These are phyloP conservation scores for Scedosporium dehoogii DNA, from an alignment of 2,329 filamentous ascomycete species.

Conservation along the genomic window DNA sequence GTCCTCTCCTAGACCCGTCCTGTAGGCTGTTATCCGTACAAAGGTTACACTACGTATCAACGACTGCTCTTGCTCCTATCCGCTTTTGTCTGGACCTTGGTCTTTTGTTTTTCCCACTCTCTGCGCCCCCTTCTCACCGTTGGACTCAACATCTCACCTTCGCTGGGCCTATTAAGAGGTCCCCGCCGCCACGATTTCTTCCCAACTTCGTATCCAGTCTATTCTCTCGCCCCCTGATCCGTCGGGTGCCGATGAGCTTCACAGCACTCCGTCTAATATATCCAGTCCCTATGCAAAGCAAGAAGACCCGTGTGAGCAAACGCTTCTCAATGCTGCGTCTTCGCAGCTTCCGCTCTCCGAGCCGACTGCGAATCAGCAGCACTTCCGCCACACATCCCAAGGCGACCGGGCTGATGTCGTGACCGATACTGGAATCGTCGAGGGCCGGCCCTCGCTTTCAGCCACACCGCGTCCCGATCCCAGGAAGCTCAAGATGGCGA, in stretches of 20 bases:
- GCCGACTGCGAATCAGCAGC: not conserved
- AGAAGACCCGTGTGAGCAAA: not conserved
- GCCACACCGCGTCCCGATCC: not conserved
- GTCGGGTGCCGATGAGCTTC: slow-evolving; percentile 27
- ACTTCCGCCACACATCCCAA: not conserved
- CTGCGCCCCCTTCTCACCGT: not conserved
- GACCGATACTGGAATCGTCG: not conserved
- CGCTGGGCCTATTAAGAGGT: slow-evolving; percentile 12
- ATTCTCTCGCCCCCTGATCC: slow-evolving; percentile 36
- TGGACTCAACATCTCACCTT: not conserved
- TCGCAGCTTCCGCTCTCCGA: not conserved
- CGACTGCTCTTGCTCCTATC: too few species aligned
- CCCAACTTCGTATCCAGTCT: slow-evolving; percentile 39
- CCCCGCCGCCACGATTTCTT: slow-evolving; percentile 38
- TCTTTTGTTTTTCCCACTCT: not conserved
- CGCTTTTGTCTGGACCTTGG: not conserved
- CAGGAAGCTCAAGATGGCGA: slow-evolving; percentile 13
- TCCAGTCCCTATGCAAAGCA: slow-evolving; percentile 4
- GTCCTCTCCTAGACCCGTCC: not conserved
- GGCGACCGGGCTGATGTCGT: not conserved
- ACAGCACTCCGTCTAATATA: slow-evolving; percentile 10
- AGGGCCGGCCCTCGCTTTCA: not conserved
- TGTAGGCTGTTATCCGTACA: not conserved
- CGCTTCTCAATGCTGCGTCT: not conserved
- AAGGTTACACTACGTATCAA: not conserved